Percentiles rank a stretch among this genome's conserved stretches.
These are phyloP conservation scores for Schizonepeta tenuifolia DNA, from an alignment of 257 asterid genomes.

Conservation along the genomic window DNA sequence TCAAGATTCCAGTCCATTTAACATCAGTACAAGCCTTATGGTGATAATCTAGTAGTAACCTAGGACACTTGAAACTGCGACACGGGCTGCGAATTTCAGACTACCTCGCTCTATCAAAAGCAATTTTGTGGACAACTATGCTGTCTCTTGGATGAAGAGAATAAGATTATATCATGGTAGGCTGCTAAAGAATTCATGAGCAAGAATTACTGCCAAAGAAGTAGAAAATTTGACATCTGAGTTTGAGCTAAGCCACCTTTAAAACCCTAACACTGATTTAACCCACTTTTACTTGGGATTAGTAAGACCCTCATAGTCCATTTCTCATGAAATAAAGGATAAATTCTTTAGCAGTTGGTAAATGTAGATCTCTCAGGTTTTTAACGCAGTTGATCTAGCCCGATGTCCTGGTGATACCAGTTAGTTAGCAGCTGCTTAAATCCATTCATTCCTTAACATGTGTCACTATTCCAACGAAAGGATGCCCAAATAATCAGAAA, in stretches of 20 bases:
- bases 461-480: constrained; percentile 14
- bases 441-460: neutral
- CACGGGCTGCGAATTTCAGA: no score
- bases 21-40: constrained; percentile 1
- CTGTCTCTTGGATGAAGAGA: no score
- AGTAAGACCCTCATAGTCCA: neutral
- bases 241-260: neutral
- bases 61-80: neutral
- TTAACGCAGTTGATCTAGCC: neutral
- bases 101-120: no score
- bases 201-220: neutral
- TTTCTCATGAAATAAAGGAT: neutral
- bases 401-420: constrained; percentile 4
- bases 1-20: constrained; percentile 13
- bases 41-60: neutral
- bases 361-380: neutral
- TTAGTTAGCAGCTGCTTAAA: neutral
- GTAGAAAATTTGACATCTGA: neutral
- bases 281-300: neutral
- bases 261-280: neutral
- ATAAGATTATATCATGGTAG: no score
- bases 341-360: neutral
- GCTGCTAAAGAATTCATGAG: no score
- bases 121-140: no score
- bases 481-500: constrained; percentile 1